Evolutionary conservation across 805 yeast genomes (phyloP), one percentile per base, ranked within the genome.

Genomic region (Monosporozyma aerobia): DNA sequence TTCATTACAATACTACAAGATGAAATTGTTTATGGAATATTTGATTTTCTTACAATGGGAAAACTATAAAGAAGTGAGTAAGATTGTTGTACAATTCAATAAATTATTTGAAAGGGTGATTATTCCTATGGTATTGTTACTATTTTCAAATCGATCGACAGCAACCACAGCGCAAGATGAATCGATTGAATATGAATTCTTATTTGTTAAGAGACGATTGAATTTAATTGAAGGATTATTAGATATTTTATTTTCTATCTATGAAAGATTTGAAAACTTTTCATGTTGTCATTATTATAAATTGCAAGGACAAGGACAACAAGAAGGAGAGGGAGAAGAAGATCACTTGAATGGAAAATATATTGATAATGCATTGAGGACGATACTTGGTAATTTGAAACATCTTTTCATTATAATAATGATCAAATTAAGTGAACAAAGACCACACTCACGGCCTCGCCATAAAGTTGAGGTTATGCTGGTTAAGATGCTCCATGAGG

Each of bases 11-110:
- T 59, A 62, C 47, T 59, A 61, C 32, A 60, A 60, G 48, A 52
- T 59, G 19, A 55, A 56, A 53, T 45, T 62, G 29, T 57, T 56
- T 40, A n/a, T 58, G 30, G 54, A 57, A 27, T 60, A 54, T 43
- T 59, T 59, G 25, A 30, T 60, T 40, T 39, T 62, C 44, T 51
- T 62, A 41, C 64, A 62, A 51, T 60, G 56, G 47, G 64, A 60
- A 45, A 16, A 30, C 13, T 29, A 54, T 22, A 56, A 53, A 10
- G 57, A 61, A 23, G 43, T 23, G 9, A 49, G 49, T 10, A 51
- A 50, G 14, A 57, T 59, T 37, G 49, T 44, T 11, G 54, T 52
- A 11, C 51, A 53, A 19, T 53, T 54, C 30, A 53, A 52, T 27
- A 61, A 57, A 23, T 56, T 59, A 44, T 49, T 62, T 30, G 58